phyloP scores from a whole-genome alignment of 2,329 filamentous ascomycete genomes.

The Sclerotinia minor region DNA sequence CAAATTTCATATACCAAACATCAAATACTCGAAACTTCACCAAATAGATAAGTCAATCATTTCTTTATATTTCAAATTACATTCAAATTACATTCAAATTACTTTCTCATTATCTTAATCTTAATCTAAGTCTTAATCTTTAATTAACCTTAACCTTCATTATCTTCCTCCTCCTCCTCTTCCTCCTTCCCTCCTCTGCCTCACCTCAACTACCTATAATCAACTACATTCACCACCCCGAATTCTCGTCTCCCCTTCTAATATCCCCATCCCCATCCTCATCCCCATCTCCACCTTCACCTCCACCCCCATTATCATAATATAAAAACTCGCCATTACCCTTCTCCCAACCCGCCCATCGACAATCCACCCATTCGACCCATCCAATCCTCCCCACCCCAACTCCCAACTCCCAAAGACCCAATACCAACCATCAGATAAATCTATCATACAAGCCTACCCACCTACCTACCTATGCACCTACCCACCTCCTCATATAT shows the following conservation, averaged over 20 bases:
- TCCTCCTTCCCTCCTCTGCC: too few species aligned
- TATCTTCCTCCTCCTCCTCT: not conserved
- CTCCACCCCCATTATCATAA: not conserved
- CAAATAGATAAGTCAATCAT: not conserved
- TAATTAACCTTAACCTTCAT: too few species aligned
- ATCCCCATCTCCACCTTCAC: too few species aligned
- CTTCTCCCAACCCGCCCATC: not conserved
- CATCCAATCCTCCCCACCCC: too few species aligned
- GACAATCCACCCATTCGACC: not conserved
- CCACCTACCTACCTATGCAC: too few species aligned
- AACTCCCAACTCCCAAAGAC: not conserved
- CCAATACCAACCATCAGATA: not conserved
- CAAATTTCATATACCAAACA: too few species aligned
- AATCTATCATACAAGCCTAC: not conserved
- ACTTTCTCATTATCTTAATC: not conserved
- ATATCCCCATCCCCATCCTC: too few species aligned
- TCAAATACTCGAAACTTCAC: too few species aligned
- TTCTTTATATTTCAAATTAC: not conserved
- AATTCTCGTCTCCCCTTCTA: not conserved
- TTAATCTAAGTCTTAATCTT: too few species aligned
- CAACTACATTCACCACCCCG: not conserved
- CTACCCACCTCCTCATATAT: not conserved
- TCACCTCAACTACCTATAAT: not conserved
- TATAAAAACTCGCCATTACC: not conserved
- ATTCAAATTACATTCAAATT: not conserved